These are phyloP conservation scores for Xylaria bambusicola DNA, from an alignment of 495 filamentous ascomycete species.

Conservation along the genomic window DNA sequence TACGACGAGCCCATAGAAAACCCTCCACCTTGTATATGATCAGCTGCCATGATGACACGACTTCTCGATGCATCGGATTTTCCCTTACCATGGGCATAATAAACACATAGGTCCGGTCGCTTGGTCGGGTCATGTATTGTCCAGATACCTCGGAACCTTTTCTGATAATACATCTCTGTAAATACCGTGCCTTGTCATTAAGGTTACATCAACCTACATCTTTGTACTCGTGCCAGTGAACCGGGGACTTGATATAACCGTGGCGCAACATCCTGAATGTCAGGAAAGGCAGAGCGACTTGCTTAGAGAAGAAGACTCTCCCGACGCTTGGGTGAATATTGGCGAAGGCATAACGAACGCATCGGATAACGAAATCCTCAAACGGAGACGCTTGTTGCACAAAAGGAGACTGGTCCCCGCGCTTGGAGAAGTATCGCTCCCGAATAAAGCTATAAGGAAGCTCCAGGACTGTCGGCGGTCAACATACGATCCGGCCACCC, in stretches of 20 bases:
- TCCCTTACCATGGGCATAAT: slow-evolving; percentile 68
- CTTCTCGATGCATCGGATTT: background rate
- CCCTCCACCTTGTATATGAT: slow-evolving; percentile 58
- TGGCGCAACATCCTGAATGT: slow-evolving; percentile 72
- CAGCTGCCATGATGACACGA: slow-evolving; percentile 7
- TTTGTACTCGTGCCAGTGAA: slow-evolving; percentile 61
- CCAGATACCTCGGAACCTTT: slow-evolving; percentile 61
- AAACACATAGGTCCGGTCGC: slow-evolving; percentile 68
- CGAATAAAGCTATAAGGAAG: slow-evolving; percentile 59
- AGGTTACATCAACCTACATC: slow-evolving; percentile 37
- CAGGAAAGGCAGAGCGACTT: slow-evolving; percentile 69
- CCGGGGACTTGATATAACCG: slow-evolving; percentile 60
- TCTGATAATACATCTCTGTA: slow-evolving; percentile 17
- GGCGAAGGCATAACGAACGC: slow-evolving; percentile 74
- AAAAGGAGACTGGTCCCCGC: slow-evolving; percentile 55
- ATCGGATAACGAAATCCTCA: slow-evolving; percentile 72
- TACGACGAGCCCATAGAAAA: slow-evolving; percentile 76
- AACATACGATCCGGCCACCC: background rate
- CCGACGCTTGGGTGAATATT: slow-evolving; percentile 66
- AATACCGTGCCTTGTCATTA: background rate
- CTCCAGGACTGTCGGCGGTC: slow-evolving; percentile 47
- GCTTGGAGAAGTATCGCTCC: slow-evolving; percentile 56
- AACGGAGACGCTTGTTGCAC: slow-evolving; percentile 66
- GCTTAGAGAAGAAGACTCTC: slow-evolving; percentile 73
- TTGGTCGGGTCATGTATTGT: slow-evolving; percentile 51